phyloP scores from a whole-genome alignment of 495 filamentous ascomycete genomes.

The Penicillium canariense region DNA sequence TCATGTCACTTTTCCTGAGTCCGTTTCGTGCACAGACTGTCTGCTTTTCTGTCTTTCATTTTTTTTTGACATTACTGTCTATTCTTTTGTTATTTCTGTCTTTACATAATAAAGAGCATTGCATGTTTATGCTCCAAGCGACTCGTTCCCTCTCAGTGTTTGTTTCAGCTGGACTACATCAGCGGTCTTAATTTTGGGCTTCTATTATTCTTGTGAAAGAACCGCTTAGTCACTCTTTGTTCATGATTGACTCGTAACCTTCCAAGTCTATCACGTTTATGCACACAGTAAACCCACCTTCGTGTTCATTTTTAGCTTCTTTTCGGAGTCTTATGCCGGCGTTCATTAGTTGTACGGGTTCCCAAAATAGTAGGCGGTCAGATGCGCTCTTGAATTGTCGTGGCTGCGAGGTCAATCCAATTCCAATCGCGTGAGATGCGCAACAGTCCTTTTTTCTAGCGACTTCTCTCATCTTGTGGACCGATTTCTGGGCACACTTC shows the following conservation, averaged over 20 bases:
- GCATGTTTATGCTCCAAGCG: conserved; percentile 27
- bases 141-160: conserved; percentile 1
- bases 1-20: conserved; percentile 1
- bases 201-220: conserved; percentile 8
- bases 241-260: not conserved
- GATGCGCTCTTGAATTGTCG: not conserved
- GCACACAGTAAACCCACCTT: not conserved
- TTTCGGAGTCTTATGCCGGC: not conserved
- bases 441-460: not conserved
- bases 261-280: not conserved
- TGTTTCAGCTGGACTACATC: conserved; percentile 7
- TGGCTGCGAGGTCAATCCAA: not conserved
- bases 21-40: conserved; percentile 1
- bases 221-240: conserved; percentile 6
- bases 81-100: conserved; percentile 3
- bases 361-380: conserved; percentile 7
- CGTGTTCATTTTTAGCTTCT: conserved; percentile 3
- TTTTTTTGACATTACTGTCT: conserved; percentile 3
- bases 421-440: not conserved
- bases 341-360: not conserved
- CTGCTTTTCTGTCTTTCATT: not conserved
- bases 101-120: conserved; percentile 21
- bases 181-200: conserved; percentile 9
- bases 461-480: not conserved
- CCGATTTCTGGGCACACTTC: not conserved